Evolutionary conservation across 176 grass and related monocot species (phyloP), one percentile per base, ranked within the genome.

Genomic region (Lolium perenne): DNA sequence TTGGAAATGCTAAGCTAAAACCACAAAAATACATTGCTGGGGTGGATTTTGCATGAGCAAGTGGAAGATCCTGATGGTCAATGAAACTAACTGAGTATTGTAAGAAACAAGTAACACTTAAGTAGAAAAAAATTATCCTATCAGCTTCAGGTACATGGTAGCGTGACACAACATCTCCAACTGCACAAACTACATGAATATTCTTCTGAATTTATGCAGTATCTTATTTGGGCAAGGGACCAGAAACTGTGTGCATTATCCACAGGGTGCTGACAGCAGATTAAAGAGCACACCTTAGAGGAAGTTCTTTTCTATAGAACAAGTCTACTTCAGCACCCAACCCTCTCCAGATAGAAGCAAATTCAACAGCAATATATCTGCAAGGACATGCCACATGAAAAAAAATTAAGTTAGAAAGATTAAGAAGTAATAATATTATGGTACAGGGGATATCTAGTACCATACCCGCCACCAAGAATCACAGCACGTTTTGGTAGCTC

Each of bases 361-460:
- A 98, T 79, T 98, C 96, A 88, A 98, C 91, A 66, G 96, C 93
- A 69, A 98, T 98, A 82, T 98, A 98, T 76, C 96, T 98, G 82
- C n/a, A 79, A 59, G 59, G 23, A 58, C 9, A 0, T 0, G 12
- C 3, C 43, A 82, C 26, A 87, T 71, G 54, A 65, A 47, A 65
- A 82, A 78, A 87, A 20, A 22, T n/a, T 70, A 70, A 38, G 59
- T 50, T 15, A 45, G 71, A 8, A 43, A 57, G 38, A 88, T 59
- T 35, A 58, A 32, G 1, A 38, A 70, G 12, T 50, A 29, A 74
- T 74, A 49, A 25, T 49, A 32, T 38, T 4, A 89, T 53, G 62
- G 59, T n/a, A 47, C 58, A 61, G 46, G 3, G 11, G 15, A 61
- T 12, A 80, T 59, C 23, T 78, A 73, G 23, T 18, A 62, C 22